phyloP scores from a whole-genome alignment of 2,329 filamentous ascomycete genomes.

The Claviceps paspali region DNA sequence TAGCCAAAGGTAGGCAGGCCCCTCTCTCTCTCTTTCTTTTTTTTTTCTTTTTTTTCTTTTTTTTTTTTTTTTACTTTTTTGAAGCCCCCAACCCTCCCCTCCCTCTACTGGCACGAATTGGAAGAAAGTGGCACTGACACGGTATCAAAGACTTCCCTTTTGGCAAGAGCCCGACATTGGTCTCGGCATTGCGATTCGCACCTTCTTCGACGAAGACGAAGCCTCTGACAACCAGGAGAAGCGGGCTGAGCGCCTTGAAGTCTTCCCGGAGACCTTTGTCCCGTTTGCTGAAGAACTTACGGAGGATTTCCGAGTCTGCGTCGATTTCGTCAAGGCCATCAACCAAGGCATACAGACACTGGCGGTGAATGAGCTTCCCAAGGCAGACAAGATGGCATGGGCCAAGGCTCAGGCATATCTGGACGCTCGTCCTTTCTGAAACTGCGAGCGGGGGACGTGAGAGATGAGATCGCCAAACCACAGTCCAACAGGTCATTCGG shows the following conservation, averaged over 20 bases:
- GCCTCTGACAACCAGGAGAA: slow-evolving; percentile 36
- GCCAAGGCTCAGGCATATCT: slow-evolving; percentile 39
- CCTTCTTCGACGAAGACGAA: slow-evolving; percentile 59
- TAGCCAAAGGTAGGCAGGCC: slow-evolving; percentile 47
- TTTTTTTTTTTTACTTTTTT: background rate
- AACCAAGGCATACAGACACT: slow-evolving; percentile 41
- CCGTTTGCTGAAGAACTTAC: slow-evolving; percentile 41
- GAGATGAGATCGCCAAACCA: background rate
- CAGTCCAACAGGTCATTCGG: background rate
- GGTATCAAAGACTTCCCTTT: slow-evolving; percentile 43
- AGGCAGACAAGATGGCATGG: slow-evolving; percentile 36
- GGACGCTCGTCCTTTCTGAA: slow-evolving; percentile 25
- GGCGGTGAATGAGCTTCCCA: slow-evolving; percentile 29
- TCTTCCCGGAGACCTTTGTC: slow-evolving; percentile 39
- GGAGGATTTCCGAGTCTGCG: slow-evolving; percentile 44
- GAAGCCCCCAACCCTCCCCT: background rate
- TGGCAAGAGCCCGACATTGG: slow-evolving; percentile 55
- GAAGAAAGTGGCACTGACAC: slow-evolving; percentile 2
- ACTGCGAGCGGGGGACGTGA: background rate
- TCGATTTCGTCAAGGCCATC: slow-evolving; percentile 42
- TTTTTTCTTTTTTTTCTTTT: background rate
- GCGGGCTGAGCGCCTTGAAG: slow-evolving; percentile 27
- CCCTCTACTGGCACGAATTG: background rate
- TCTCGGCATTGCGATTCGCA: slow-evolving; percentile 66
- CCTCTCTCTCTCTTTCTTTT: background rate